These are phyloP conservation scores for Phaffia tasmanica DNA, from an alignment of 768 basidiomycete species.

Conservation along the genomic window DNA sequence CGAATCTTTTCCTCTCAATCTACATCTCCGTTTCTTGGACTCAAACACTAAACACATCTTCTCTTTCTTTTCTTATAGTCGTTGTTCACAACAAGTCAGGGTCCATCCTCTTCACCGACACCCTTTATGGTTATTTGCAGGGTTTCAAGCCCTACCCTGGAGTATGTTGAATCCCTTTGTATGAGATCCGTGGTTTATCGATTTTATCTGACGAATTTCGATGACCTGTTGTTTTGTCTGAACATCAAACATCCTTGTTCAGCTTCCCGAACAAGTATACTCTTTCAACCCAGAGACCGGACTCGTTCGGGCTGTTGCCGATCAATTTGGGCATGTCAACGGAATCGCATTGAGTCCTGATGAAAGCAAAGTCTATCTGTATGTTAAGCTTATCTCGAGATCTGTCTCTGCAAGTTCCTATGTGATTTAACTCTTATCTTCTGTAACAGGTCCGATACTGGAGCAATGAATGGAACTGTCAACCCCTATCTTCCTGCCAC, in stretches of 20 bases:
- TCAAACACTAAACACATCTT: background rate
- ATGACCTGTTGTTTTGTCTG: too few species aligned
- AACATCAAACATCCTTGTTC: too few species aligned
- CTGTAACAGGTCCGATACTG: conserved; percentile 37
- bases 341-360: conserved; percentile 34
- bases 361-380: conserved; percentile 1
- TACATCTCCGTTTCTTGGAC: background rate
- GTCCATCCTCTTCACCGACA: conserved; percentile 65
- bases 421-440: conserved; percentile 46
- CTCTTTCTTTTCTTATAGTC: conserved; percentile 11
- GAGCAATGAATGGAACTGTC: conserved; percentile 28
- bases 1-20: conserved; percentile 39
- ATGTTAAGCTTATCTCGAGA: background rate
- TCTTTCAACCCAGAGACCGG: conserved; percentile 58
- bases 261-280: conserved; percentile 63
- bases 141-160: conserved; percentile 56
- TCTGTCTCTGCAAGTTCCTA: background rate
- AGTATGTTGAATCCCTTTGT: too few species aligned
- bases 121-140: conserved; percentile 54
- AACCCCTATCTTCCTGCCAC: conserved; percentile 51
- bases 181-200: too few species aligned
- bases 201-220: too few species aligned
- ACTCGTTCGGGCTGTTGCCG: conserved; percentile 58
- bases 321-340: conserved; percentile 61
- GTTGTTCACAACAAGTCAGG: conserved; percentile 37